Conservation (phyloP, 352 stramenopile species). For the Globisporangium paroecandrum region DNA sequence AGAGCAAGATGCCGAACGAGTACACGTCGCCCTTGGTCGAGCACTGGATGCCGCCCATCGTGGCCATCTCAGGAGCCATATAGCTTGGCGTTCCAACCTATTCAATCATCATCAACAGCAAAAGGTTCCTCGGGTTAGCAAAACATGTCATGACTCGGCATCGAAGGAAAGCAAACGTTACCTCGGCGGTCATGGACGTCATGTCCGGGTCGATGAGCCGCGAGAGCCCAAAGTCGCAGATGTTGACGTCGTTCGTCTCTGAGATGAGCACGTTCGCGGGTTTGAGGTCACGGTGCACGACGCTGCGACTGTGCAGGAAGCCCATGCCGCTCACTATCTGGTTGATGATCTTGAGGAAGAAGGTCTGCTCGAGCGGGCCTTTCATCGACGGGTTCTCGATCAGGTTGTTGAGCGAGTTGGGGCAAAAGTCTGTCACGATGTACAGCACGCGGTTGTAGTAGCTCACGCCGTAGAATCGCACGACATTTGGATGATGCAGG, state of each 20-base stretch:
- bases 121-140: neutral
- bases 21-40: conserved; percentile 88
- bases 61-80: conserved; percentile 90
- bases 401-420: conserved; percentile 70
- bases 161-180: conserved; percentile 8
- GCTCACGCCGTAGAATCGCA: conserved; percentile 88
- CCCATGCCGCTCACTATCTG: conserved; percentile 89
- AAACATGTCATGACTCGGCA: neutral
- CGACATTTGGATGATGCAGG: conserved; percentile 86
- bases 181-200: conserved; percentile 83
- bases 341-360: conserved; percentile 86
- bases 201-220: conserved; percentile 80
- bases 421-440: conserved; percentile 90
- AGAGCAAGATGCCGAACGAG: conserved; percentile 83
- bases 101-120: neutral
- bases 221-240: conserved; percentile 93
- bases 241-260: conserved; percentile 88
- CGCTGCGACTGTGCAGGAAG: conserved; percentile 87
- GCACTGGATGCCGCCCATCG: conserved; percentile 83
- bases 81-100: conserved; percentile 86
- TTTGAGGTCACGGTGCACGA: conserved; percentile 90
- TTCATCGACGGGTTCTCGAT: conserved; percentile 77
- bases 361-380: conserved; percentile 58
- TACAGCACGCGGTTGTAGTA: conserved; percentile 90
- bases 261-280: conserved; percentile 93